Base-by-base conservation (phyloP, 2,329 filamentous ascomycete species). In the Didymella glomerata region DNA sequence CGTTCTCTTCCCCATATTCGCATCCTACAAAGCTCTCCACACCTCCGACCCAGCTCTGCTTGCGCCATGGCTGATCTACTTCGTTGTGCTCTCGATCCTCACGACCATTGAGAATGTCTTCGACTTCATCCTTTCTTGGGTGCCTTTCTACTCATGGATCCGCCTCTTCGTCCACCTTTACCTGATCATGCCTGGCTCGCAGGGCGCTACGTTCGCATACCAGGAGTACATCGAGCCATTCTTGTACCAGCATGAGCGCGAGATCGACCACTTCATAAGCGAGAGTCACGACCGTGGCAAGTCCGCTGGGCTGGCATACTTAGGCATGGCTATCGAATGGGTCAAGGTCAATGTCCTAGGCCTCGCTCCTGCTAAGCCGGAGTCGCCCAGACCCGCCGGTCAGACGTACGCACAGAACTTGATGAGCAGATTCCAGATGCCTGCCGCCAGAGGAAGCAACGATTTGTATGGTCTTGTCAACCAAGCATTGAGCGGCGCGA, bases 51-150 rank as follows among this genome's bases (percentile, higher is more conserved):
- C 93, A 2, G 89, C 92, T 36, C 88, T 96, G 75, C 85, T 97
- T 60, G 92, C 92, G 64, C 94, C 94, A 88, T 99, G 95, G 95
- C 86, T 98, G 67, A 98, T 98, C 90, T 99, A 98, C 85, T 99
- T 94, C 90, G 92, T 97, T 61, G 92, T 97, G 24, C 86, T 97
- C 65, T 91, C 91, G 61, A 89, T 91, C 76, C 87, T 89, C 69
- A 84, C 93, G 56, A 86, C 95, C 62, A 86, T 88, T 78, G 95
- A 98, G 81, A 93, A 90, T 46, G 96, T 93, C 86, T 88, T 90
- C 56, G 87, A 89, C 70, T 97, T 94, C 80, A 88, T 98, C 72
- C 85, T 98, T 46, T 85, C 85, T 76, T 98, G 93, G 92, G 82
- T 98, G 36, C 95, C 95, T 2, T 96, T 98, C 78, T 99, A 97